phyloP scores from a whole-genome alignment of 75 land plant genomes.

The Azolla pinnata region DNA sequence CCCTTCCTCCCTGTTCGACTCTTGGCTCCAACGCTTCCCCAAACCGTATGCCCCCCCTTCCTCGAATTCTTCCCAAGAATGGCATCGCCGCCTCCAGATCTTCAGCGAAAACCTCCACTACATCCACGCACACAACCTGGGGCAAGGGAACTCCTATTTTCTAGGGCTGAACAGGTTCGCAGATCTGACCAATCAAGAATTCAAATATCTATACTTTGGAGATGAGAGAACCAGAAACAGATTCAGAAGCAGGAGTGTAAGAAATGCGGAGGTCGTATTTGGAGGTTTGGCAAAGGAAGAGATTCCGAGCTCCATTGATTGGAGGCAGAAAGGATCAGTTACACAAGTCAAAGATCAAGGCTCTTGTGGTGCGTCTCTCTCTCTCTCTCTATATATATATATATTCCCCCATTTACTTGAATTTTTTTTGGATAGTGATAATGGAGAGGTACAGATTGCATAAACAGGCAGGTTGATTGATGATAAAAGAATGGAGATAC shows the following conservation, averaged over 20 bases:
- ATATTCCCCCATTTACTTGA: too few species aligned
- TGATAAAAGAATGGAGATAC: too few species aligned
- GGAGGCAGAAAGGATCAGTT: constrained; percentile 83
- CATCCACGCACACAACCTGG: constrained; percentile 20
- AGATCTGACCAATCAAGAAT: constrained; percentile 47
- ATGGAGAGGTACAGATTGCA: too few species aligned
- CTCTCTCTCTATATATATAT: too few species aligned
- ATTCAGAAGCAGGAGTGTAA: not conserved
- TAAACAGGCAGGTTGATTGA: too few species aligned
- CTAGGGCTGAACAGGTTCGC: constrained; percentile 47
- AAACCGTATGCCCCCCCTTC: constrained; percentile 10
- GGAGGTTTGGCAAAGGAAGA: not conserved
- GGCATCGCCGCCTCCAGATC: constrained; percentile 18
- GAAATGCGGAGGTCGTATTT: not conserved
- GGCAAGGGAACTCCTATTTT: constrained; percentile 15
- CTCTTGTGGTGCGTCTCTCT: constrained; percentile 70
- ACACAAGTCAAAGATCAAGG: constrained; percentile 75
- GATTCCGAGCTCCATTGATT: constrained; percentile 52
- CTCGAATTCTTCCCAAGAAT: constrained; percentile 12
- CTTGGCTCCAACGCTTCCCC: constrained; percentile 20
- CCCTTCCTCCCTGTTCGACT: constrained; percentile 12
- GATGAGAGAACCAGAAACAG: not conserved
- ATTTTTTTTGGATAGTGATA: too few species aligned
- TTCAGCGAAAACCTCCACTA: constrained; percentile 25
- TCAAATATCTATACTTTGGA: constrained; percentile 25